Evolutionary conservation across 768 basidiomycete species (phyloP).

Genomic region (Tylopilus sp.): DNA sequence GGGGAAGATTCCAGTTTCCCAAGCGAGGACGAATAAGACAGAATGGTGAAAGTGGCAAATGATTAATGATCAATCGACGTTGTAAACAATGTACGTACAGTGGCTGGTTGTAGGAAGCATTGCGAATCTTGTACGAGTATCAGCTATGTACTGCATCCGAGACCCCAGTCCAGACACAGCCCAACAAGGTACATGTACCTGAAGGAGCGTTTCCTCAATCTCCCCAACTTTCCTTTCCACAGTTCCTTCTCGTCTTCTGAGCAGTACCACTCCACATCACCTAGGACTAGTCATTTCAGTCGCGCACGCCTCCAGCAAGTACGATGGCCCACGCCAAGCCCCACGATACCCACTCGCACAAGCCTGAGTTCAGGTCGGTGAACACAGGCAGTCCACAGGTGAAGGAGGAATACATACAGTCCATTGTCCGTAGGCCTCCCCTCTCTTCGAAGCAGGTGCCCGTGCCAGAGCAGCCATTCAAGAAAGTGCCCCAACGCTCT

Average conservation of each 20-base stretch:
- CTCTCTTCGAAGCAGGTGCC: slow-evolving; percentile 23
- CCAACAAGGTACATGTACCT: slow-evolving; percentile 3
- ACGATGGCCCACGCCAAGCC: slow-evolving; percentile 12
- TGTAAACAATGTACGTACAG: background rate
- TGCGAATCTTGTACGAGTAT: slow-evolving; percentile 3
- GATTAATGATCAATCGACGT: too few species aligned
- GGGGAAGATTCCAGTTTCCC: slow-evolving; percentile 63
- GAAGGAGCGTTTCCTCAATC: background rate
- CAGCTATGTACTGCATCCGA: slow-evolving; percentile 18
- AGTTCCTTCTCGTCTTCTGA: background rate
- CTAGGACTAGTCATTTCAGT: slow-evolving; percentile 1
- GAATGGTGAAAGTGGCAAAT: slow-evolving; percentile 59
- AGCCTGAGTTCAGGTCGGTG: slow-evolving; percentile 13
- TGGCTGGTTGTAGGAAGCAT: background rate
- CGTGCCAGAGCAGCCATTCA: slow-evolving; percentile 38
- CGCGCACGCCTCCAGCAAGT: slow-evolving; percentile 16
- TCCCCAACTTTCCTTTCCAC: background rate
- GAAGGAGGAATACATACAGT: slow-evolving; percentile 17
- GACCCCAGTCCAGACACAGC: slow-evolving; percentile 8
- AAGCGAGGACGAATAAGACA: slow-evolving; percentile 39
- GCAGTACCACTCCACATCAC: background rate
- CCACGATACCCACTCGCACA: slow-evolving; percentile 13
- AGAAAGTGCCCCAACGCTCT: slow-evolving; percentile 64
- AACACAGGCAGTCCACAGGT: slow-evolving; percentile 4
- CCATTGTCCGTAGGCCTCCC: slow-evolving; percentile 16